Percentiles rank a stretch among this genome's conserved stretches.
These are phyloP conservation scores for Jatropha curcas DNA, from an alignment of 345 rosid genomes.

Conservation along the genomic window DNA sequence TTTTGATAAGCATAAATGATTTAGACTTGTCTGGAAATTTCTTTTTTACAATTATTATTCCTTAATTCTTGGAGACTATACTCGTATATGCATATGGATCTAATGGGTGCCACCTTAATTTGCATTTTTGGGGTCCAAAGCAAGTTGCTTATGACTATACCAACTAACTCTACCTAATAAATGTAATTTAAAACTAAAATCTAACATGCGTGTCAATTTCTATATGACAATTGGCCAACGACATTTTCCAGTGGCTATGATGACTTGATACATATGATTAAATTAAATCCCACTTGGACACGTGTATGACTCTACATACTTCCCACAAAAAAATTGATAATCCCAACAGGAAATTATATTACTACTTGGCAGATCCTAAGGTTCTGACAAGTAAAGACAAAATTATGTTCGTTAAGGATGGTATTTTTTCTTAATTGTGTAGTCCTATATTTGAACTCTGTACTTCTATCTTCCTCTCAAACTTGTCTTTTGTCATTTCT, in stretches of 20 bases:
- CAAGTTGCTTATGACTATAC: constrained; percentile 9
- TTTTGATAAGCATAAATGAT: too few relatives aligned
- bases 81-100: background rate
- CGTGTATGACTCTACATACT: background rate
- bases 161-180: background rate
- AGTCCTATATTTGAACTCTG: too few relatives aligned
- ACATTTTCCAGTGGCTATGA: background rate
- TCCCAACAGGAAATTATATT: background rate
- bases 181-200: background rate
- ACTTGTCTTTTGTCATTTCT: background rate
- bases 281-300: background rate
- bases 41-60: too few relatives aligned
- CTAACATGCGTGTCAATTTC: background rate
- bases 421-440: background rate
- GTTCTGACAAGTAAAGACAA: background rate
- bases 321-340: background rate
- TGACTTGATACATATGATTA: background rate
- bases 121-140: background rate
- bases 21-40: too few relatives aligned
- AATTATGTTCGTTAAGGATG: background rate
- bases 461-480: background rate
- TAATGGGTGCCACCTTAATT: background rate
- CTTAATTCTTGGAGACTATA: background rate
- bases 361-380: constrained; percentile 11
- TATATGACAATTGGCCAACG: background rate